Evolutionary conservation across 2,329 filamentous ascomycete genomes (phyloP).

Genomic region (Xylariales sp.): DNA sequence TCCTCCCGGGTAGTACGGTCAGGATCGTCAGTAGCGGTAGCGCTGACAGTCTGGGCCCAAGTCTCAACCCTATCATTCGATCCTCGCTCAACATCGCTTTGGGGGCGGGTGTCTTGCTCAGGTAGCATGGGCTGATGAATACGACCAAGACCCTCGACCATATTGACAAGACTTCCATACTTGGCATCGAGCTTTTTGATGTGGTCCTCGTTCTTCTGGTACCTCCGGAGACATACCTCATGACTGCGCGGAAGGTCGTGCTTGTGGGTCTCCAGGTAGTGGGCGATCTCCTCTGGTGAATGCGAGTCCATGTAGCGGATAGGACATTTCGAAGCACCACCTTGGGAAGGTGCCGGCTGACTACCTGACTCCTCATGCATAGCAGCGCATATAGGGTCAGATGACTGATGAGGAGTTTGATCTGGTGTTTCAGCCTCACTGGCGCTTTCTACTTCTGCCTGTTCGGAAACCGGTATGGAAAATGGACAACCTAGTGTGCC

Average conservation of each 20-base stretch:
- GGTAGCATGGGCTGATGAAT: slow-evolving; percentile 87
- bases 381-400: slow-evolving; percentile 60
- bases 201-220: slow-evolving; percentile 80
- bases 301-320: slow-evolving; percentile 92
- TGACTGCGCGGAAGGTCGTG: slow-evolving; percentile 92
- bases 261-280: slow-evolving; percentile 92
- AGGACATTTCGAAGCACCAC: slow-evolving; percentile 65
- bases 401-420: slow-evolving; percentile 42
- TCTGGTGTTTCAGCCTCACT: slow-evolving; percentile 28
- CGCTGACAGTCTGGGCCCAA: slow-evolving; percentile 77
- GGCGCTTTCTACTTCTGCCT: slow-evolving; percentile 17
- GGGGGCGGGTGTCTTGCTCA: slow-evolving; percentile 42
- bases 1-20: slow-evolving; percentile 36
- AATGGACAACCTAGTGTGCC: slow-evolving; percentile 81
- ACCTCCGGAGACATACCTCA: slow-evolving; percentile 84
- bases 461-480: slow-evolving; percentile 40
- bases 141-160: slow-evolving; percentile 85
- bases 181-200: slow-evolving; percentile 88
- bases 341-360: slow-evolving; percentile 45
- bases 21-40: slow-evolving; percentile 31
- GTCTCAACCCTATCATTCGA: slow-evolving; percentile 73
- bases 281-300: slow-evolving; percentile 85
- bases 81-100: slow-evolving; percentile 41
- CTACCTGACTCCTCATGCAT: slow-evolving; percentile 57
- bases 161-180: slow-evolving; percentile 85